Base-by-base conservation (phyloP, 768 basidiomycete species). In the Leccinum obscurum region DNA sequence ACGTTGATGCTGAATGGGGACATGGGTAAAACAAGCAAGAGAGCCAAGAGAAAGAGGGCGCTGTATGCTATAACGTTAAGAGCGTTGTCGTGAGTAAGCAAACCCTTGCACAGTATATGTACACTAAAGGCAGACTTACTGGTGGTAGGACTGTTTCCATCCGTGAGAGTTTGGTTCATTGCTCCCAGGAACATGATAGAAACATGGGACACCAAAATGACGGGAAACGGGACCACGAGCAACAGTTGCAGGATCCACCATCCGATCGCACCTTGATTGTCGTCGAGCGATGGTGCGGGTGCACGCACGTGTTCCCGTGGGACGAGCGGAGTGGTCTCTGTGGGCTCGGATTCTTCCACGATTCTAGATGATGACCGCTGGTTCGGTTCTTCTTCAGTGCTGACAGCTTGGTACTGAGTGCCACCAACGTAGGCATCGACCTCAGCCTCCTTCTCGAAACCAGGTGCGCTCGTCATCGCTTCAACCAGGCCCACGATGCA, bases 191-290 rank as follows among this genome's bases (percentile, higher is more conserved):
- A 20, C 34, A 86, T 62, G 26, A 84, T 63, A 1, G 73, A 71
- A 30, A 86, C 74, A 65, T 90, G 83, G 52, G 76, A 76, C 11
- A 85, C 59, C 44, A 90, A 66, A 13, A 86, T 76, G 2, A 82
- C 76, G 0, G 85, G 83, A 1, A 83, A 52, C 4, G 85, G 82
- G 3, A 89, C 77, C 1, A 81, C 76, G 6, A 87, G 60, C 4
- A 88, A 52, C 44, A 87, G 67, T 67, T 90, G 86, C 44, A 81
- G 61, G 46, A 86, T 80, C 88, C 89, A 90, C 77, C 80, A 80
- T 11, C 78, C 76, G 26, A 73, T 66, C 41, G 64, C 59, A 46
- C 66, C 63, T 50, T 60, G 61, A 32, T 61, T 61, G 44, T 69
- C 65, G 14, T 54, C 54, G 2, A 37, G 26, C 3, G 54, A 52